Conservation (phyloP, 2,329 filamentous ascomycete species). For the Claviceps africana region DNA sequence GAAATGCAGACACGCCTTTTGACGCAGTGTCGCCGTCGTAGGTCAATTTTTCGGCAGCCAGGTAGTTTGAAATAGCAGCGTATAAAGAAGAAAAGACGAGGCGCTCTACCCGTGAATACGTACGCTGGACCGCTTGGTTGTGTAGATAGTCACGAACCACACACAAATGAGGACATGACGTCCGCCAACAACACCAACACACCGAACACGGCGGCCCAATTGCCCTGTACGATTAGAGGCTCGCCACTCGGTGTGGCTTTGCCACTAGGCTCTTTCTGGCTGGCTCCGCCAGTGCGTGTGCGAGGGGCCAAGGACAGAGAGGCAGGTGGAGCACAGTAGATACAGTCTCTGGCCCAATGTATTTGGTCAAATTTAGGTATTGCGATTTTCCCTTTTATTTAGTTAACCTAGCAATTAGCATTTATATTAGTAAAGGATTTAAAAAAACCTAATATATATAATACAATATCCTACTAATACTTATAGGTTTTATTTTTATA, state of each 20-base stretch:
- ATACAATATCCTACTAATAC: too few relatives aligned
- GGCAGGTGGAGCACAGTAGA: too few relatives aligned
- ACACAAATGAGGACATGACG: neutral
- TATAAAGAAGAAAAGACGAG: neutral
- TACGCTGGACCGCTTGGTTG: neutral
- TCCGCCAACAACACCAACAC: neutral
- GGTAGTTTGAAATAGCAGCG: neutral
- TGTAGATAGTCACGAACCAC: neutral
- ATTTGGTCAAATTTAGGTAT: too few relatives aligned
- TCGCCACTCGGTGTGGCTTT: neutral
- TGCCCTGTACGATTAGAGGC: neutral
- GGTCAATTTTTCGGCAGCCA: neutral
- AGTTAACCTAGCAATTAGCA: too few relatives aligned
- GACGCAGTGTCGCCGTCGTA: neutral
- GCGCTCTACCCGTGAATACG: neutral
- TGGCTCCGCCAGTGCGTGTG: too few relatives aligned
- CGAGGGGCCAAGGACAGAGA: too few relatives aligned
- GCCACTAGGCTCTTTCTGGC: neutral
- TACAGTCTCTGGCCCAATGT: too few relatives aligned
- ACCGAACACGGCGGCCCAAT: neutral
- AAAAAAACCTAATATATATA: too few relatives aligned
- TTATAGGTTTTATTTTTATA: too few relatives aligned
- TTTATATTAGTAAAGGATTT: too few relatives aligned
- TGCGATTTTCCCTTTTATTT: too few relatives aligned
- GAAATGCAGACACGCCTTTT: slow-evolving; percentile 28